Base-by-base conservation (phyloP, 2,329 filamentous ascomycete species). In the Arthrobotrys iridis region DNA sequence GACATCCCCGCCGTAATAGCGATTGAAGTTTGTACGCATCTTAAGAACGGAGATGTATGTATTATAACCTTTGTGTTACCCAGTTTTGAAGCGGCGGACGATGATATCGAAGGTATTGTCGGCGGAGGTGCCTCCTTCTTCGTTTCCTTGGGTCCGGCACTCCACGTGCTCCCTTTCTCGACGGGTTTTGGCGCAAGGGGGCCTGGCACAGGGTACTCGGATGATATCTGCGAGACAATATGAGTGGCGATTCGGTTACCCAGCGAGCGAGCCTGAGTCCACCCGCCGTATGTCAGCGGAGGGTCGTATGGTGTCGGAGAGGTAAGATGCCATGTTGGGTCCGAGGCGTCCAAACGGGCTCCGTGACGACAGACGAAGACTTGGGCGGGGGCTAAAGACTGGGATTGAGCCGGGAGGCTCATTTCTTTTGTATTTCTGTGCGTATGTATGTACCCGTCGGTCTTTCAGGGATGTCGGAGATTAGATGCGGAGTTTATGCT, bases 231-330 rank as follows among this genome's bases (percentile, higher is more conserved):
- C 85, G 82, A 40, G 84, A 83, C 66, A 13, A 91, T 81, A 28
- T 97, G 88, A 79, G 86, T 89, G n/a, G 88, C 91, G 77, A 99
- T 97, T 75, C 93, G 89, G 76, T 89, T 86, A 13, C 95, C 95
- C 22, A 97, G 87, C 3, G 90, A 88, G 79, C 91, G 89, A 63
- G 91, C 90, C 82, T 98, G 95, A 11, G 90, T 88, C 91, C 95
- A 97, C 77, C 95, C 95, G 78, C 92, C 92, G 81, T 97, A 98
- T 1, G 93, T 97, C 70, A 99, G 86, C 57, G 95, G 95, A 78
- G 95, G 92, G 78, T 99, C 94, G 85, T 98, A 99, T 1, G 95
- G 95, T 4, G 93, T 93, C 0, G 93, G 91, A 4, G 95, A 97
- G 28, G 91, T 91, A 64, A 97, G 87, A 82, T 97, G 93, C 95